phyloP scores from a whole-genome alignment of 805 yeast species.

The Metschnikowia dekortorum region DNA sequence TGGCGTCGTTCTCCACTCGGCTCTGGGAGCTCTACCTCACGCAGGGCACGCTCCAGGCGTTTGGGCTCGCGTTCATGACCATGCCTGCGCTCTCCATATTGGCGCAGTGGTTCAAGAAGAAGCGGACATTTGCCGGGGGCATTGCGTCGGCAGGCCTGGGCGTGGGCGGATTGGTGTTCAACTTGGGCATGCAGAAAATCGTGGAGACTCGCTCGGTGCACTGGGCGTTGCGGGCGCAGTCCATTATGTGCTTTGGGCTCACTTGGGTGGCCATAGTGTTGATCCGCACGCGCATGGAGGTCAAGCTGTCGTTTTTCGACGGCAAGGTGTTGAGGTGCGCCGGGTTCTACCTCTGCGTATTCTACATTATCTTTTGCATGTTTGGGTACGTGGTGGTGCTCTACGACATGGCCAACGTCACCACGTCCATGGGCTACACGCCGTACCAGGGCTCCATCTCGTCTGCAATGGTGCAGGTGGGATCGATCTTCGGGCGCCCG shows the following conservation, averaged over 20 bases:
- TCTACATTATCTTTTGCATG: constrained; percentile 45
- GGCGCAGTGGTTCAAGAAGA: constrained; percentile 69
- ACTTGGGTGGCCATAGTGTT: constrained; percentile 13
- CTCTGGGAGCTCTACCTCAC: constrained; percentile 66
- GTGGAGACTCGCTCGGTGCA: constrained; percentile 32
- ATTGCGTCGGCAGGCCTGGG: constrained; percentile 47
- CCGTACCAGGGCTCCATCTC: constrained; percentile 53
- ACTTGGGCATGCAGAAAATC: constrained; percentile 39
- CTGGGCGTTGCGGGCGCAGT: constrained; percentile 51
- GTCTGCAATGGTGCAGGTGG: constrained; percentile 57
- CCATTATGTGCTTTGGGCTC: constrained; percentile 15
- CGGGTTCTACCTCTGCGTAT: constrained; percentile 40
- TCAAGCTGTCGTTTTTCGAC: constrained; percentile 37
- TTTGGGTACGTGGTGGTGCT: constrained; percentile 59
- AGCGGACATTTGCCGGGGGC: constrained; percentile 53
- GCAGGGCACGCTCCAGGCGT: constrained; percentile 63
- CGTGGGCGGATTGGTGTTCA: constrained; percentile 48
- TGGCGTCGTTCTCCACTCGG: constrained; percentile 56
- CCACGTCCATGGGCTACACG: constrained; percentile 55
- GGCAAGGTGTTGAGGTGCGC: constrained; percentile 29
- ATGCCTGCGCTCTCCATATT: constrained; percentile 56
- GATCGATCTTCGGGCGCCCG: constrained; percentile 55
- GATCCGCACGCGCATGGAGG: constrained; percentile 15
- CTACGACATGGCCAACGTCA: constrained; percentile 57
- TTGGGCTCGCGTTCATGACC: constrained; percentile 51